Evolutionary conservation across 805 yeast species (phyloP).

Genomic region (Candida nitratophila): DNA sequence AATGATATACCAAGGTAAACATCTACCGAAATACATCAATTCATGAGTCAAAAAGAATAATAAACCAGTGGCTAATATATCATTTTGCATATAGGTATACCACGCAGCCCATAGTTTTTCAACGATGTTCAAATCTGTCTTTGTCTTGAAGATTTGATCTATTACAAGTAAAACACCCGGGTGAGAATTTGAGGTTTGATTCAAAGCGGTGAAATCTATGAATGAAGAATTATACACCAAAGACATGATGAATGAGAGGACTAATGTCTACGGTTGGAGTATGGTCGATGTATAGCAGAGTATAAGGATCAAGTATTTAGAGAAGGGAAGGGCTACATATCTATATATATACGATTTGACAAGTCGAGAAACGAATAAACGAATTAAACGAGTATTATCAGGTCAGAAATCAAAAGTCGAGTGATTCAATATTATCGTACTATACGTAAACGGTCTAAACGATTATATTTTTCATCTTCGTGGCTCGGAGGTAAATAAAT

Average conservation of each 20-base stretch:
- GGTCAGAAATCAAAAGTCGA: no score
- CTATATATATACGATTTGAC: no score
- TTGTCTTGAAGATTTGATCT: conserved; percentile 28
- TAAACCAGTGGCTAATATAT: conserved; percentile 50
- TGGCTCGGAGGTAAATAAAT: no score
- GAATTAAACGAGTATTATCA: no score
- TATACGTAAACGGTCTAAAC: no score
- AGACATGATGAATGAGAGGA: neutral
- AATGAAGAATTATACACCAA: neutral
- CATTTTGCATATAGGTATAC: conserved; percentile 48
- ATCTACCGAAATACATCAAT: conserved; percentile 50
- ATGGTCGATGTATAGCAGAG: no score
- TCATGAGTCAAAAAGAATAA: conserved; percentile 50
- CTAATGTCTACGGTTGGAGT: no score
- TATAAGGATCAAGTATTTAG: no score
- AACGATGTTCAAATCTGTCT: conserved; percentile 33
- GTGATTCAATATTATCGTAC: no score
- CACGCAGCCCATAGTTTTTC: conserved; percentile 52
- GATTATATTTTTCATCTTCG: no score
- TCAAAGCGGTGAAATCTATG: neutral
- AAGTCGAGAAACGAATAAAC: no score
- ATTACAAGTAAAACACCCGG: conserved; percentile 28
- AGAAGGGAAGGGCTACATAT: no score
- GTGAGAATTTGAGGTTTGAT: conserved; percentile 4
- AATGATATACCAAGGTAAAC: conserved; percentile 51